Percentiles rank a stretch among this genome's conserved stretches.
These are phyloP conservation scores for Volvox carteri DNA, from an alignment of 163 green algal species.

Conservation along the genomic window DNA sequence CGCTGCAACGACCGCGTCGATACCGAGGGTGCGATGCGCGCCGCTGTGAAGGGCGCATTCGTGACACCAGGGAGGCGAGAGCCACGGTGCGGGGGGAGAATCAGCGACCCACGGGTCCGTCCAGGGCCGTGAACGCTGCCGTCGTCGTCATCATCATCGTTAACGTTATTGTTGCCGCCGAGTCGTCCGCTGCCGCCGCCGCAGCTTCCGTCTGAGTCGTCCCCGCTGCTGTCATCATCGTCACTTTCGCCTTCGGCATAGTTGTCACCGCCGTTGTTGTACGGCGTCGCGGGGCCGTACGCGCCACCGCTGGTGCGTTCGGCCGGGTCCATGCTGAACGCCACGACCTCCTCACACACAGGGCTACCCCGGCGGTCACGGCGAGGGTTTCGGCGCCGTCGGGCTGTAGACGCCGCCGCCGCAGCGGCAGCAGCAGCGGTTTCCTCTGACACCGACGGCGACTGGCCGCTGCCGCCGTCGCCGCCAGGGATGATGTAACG, in stretches of 20 bases:
- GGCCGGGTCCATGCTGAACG: background rate
- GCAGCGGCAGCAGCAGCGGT: background rate
- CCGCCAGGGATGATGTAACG: background rate
- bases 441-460: background rate
- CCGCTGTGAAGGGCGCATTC: too few species aligned
- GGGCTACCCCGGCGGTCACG: too few species aligned
- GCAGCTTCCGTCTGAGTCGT: too few species aligned
- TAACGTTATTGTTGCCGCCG: background rate
- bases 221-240: background rate
- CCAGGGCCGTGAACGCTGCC: background rate
- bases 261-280: background rate
- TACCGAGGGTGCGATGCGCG: background rate
- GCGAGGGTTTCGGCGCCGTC: background rate
- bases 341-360: background rate
- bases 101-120: background rate
- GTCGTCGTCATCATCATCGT: background rate
- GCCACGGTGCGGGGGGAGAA: background rate
- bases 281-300: too few species aligned
- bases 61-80: too few species aligned
- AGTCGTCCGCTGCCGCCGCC: too few species aligned
- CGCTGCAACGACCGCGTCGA: background rate
- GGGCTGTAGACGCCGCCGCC: background rate
- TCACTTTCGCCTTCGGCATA: background rate
- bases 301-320: background rate
- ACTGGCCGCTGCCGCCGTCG: background rate